Evolutionary conservation across 768 basidiomycete genomes (phyloP), one percentile per base, ranked within the genome.

Genomic region (Calocybe indica): DNA sequence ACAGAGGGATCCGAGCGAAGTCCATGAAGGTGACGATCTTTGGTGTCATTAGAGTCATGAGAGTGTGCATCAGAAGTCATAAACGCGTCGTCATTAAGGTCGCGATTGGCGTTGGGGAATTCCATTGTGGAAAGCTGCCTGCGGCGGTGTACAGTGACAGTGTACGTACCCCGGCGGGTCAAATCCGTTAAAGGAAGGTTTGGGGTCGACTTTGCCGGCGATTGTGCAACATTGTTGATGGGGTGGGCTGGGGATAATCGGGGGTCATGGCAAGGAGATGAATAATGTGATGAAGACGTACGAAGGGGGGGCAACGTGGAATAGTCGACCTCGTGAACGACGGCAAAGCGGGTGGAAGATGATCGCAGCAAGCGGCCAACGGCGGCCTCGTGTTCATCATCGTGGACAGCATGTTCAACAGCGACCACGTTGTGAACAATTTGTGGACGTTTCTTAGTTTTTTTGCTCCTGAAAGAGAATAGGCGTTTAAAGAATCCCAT

Each of bases 1-100:
- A 91, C 85, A 14, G 88, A 90, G 3, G 88, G 87, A 51, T 91
- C 87, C 28, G 82, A 80, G 38, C 82, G 82, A 40, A 91, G 72
- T 14, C 75, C 66, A 9, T 76, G 63, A 7, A 85, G 67, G 29
- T 84, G 78, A 50, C 68, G 73, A 51, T 69, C 64, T 48, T 78
- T 67, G 62, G 68, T 48, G 60, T 73, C 62, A 63, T 62, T 30
- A 65, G 75, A 51, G 54, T 52, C 57, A 37, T 41, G 47, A 46
- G 54, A 50, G 36, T 32, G 43, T 50, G 56, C 46, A 38, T 52
- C 57, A 40, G 62, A 63, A 52, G 52, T 65, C 53, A 42, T 54
- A 35, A 46, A 52, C 47, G 51, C 52, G 33, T 63, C 59, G 36
- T 62, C 52, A 50, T 66, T 49, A 50, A 46, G 60, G 50, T 56